A percentile compares a stretch with the other conserved stretches of the same genome.
Conservation (phyloP, 768 basidiomycete genomes). For the Artomyces pyxidatus region DNA sequence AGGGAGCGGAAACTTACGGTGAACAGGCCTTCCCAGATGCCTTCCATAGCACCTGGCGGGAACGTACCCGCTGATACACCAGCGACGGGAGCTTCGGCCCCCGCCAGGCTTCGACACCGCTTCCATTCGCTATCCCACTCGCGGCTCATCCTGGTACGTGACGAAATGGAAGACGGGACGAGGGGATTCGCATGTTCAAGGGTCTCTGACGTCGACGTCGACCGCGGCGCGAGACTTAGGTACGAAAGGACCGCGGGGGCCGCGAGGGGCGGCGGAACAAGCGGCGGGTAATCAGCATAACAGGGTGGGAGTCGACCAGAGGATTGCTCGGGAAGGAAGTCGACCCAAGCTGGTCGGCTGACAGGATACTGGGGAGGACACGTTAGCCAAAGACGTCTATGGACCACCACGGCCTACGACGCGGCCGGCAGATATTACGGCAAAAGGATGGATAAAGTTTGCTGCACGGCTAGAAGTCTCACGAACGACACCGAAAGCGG, state of each 20-base stretch:
- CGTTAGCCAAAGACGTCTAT: not conserved
- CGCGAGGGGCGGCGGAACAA: constrained; percentile 55
- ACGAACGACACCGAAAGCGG: no score
- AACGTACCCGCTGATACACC: constrained; percentile 39
- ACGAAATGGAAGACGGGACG: constrained; percentile 16
- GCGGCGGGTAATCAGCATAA: constrained; percentile 31
- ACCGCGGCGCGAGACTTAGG: constrained; percentile 39
- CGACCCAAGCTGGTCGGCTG: constrained; percentile 48
- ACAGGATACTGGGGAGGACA: constrained; percentile 46
- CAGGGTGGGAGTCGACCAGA: constrained; percentile 4
- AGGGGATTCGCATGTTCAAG: constrained; percentile 21
- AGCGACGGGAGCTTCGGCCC: constrained; percentile 24
- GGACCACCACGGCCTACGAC: not conserved
- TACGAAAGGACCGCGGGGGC: constrained; percentile 68
- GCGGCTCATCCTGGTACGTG: constrained; percentile 23
- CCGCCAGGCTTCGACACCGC: constrained; percentile 33
- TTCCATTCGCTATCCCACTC: constrained; percentile 74
- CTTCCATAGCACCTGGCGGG: constrained; percentile 61
- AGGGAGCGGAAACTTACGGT: constrained; percentile 38
- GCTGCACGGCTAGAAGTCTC: no score
- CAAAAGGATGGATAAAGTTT: not conserved
- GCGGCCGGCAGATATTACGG: not conserved
- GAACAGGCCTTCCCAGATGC: constrained; percentile 76
- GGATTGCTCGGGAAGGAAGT: constrained; percentile 36
- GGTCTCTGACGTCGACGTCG: constrained; percentile 17